Evolutionary conservation across 108 stramenopile species (phyloP).

Genomic region (Fragilaria radians): DNA sequence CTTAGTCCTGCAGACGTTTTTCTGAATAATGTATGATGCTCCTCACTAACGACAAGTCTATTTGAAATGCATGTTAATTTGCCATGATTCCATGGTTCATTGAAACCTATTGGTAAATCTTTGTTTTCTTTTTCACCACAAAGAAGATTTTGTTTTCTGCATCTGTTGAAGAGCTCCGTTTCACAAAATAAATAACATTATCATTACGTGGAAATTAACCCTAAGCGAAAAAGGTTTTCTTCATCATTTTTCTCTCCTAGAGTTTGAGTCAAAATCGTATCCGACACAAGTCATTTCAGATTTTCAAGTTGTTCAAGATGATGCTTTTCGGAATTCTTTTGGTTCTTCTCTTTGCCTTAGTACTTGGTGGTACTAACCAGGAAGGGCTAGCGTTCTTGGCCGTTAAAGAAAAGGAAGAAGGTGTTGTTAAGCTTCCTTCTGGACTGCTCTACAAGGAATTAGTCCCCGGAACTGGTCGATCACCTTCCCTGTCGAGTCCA

Average conservation of each 20-base stretch:
- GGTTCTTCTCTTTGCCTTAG: neutral
- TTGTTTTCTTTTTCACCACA: too few species aligned
- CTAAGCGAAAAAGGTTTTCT: neutral
- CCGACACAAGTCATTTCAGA: neutral
- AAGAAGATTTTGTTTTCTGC: too few species aligned
- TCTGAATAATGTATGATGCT: too few species aligned
- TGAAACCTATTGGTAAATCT: too few species aligned
- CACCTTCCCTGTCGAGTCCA: slow-evolving; percentile 52
- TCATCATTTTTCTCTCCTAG: neutral
- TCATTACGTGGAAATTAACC: neutral
- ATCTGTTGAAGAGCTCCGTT: too few species aligned
- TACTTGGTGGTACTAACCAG: slow-evolving; percentile 49
- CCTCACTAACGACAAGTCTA: too few species aligned
- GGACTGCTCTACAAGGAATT: slow-evolving; percentile 88
- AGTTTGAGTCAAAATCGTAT: too few species aligned
- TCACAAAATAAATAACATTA: neutral
- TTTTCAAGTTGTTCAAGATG: neutral
- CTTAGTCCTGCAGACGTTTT: too few species aligned
- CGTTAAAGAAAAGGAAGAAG: slow-evolving; percentile 59
- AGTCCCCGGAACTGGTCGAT: slow-evolving; percentile 44
- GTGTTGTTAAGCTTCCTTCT: slow-evolving; percentile 60
- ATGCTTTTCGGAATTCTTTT: too few species aligned
- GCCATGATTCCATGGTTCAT: too few species aligned
- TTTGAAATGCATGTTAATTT: too few species aligned
- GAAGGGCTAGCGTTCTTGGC: slow-evolving; percentile 68